Evolutionary conservation across 805 yeast genomes (phyloP).

Genomic region (Candida cerambycidarum): DNA sequence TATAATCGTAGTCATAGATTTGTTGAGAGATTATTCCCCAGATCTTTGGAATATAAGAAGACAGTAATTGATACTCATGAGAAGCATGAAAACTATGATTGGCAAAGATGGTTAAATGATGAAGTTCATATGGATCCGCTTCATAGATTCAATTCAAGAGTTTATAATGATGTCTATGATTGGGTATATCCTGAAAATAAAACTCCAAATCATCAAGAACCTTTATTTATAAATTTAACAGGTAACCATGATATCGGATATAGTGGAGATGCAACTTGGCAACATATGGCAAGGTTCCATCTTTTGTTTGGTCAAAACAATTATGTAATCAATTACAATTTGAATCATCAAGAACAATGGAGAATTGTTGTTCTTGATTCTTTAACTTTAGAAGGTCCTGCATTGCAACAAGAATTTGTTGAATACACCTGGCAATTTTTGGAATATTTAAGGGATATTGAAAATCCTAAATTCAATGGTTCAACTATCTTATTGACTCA

Average conservation of each 20-base stretch:
- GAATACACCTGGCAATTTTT: constrained; percentile 73
- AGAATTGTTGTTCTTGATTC: constrained; percentile 87
- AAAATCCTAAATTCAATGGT: constrained; percentile 57
- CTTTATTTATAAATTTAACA: constrained; percentile 76
- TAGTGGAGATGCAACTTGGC: constrained; percentile 90
- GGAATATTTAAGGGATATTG: constrained; percentile 50
- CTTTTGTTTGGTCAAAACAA: constrained; percentile 81
- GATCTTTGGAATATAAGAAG: constrained; percentile 50
- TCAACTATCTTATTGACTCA: constrained; percentile 84
- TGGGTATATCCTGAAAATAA: constrained; percentile 50
- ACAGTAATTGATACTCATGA: constrained; percentile 48
- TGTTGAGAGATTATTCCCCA: constrained; percentile 65
- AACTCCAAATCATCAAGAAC: constrained; percentile 47
- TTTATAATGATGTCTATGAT: constrained; percentile 58
- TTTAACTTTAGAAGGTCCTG: constrained; percentile 86
- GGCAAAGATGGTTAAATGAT: constrained; percentile 45
- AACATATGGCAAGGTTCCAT: constrained; percentile 79
- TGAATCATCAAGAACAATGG: constrained; percentile 69
- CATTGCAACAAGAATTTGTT: constrained; percentile 68
- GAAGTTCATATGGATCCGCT: constrained; percentile 40
- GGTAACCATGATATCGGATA: constrained; percentile 98
- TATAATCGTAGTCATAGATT: constrained; percentile 74
- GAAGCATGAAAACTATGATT: constrained; percentile 55
- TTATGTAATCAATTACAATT: constrained; percentile 70
- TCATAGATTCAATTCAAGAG: constrained; percentile 35